A percentile compares a stretch with the other conserved stretches of the same genome.
These are phyloP conservation scores for Remersonia thermophila DNA, from an alignment of 2,329 filamentous ascomycete genomes.

Conservation along the genomic window DNA sequence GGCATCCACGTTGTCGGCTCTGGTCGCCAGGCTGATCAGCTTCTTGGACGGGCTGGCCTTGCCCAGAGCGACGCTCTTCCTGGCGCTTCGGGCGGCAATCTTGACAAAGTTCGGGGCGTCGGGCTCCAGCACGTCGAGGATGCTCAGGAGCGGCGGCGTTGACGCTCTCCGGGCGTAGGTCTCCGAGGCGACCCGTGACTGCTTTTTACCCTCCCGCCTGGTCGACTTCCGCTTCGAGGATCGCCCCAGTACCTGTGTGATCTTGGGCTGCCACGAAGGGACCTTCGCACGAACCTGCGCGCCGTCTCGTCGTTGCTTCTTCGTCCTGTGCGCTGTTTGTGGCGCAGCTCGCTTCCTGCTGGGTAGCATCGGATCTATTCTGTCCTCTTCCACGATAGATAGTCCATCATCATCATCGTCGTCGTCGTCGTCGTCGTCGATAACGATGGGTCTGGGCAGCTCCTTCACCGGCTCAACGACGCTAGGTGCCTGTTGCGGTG, in stretches of 20 bases:
- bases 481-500: too few species aligned
- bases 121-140: slow-evolving; percentile 45
- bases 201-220: slow-evolving; percentile 1
- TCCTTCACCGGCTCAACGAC: too few species aligned
- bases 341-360: slow-evolving; percentile 27
- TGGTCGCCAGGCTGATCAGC: slow-evolving; percentile 46
- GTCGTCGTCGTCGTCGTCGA: slow-evolving; percentile 9
- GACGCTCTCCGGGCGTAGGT: slow-evolving; percentile 1
- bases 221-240: slow-evolving; percentile 9
- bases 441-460: not conserved
- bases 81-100: slow-evolving; percentile 47
- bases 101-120: slow-evolving; percentile 45
- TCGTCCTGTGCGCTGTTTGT: slow-evolving; percentile 19
- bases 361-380: slow-evolving; percentile 38
- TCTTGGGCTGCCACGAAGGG: slow-evolving; percentile 22
- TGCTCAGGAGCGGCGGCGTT: slow-evolving; percentile 39
- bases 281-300: slow-evolving; percentile 15
- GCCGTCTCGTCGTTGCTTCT: slow-evolving; percentile 20
- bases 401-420: slow-evolving; percentile 13
- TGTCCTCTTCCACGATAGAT: slow-evolving; percentile 38
- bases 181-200: slow-evolving; percentile 4
- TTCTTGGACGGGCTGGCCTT: slow-evolving; percentile 44
- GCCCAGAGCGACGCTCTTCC: slow-evolving; percentile 34
- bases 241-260: slow-evolving; percentile 17
- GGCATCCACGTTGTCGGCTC: slow-evolving; percentile 48